Conservation (phyloP, 208 protist genomes). For the Leishmania aethiopica region DNA sequence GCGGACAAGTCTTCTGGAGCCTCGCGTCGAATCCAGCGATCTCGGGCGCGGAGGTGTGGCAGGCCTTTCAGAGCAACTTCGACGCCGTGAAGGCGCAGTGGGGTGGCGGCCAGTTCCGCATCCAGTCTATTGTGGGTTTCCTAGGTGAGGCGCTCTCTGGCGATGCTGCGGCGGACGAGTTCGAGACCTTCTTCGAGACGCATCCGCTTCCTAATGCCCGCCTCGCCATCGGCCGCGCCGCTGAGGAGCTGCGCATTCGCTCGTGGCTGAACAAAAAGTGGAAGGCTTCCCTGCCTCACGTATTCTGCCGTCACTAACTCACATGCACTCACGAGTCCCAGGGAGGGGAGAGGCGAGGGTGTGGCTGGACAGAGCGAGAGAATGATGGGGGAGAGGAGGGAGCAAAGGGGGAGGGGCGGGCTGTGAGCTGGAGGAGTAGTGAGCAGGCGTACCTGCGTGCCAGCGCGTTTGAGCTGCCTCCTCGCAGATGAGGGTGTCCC, state of each 20-base stretch:
- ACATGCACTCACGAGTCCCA: not conserved
- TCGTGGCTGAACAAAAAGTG: conserved; percentile 67
- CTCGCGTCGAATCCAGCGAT: conserved; percentile 55
- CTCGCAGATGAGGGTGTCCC: too few relatives aligned
- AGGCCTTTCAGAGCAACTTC: conserved; percentile 77
- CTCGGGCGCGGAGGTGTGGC: conserved; percentile 54
- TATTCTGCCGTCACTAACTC: conserved; percentile 17
- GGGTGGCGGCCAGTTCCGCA: conserved; percentile 89
- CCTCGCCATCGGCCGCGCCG: conserved; percentile 69
- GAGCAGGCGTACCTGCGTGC: not conserved
- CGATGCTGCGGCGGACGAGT: conserved; percentile 55
- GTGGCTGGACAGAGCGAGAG: not conserved
- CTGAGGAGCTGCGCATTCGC: conserved; percentile 66
- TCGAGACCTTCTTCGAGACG: conserved; percentile 68
- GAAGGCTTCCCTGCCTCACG: conserved; percentile 29
- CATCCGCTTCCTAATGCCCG: conserved; percentile 78
- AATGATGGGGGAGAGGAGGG: not conserved
- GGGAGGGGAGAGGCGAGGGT: not conserved
- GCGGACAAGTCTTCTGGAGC: conserved; percentile 58
- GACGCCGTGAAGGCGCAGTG: conserved; percentile 77
- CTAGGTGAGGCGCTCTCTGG: conserved; percentile 64
- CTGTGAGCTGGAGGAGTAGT: not conserved
- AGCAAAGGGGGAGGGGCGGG: not conserved
- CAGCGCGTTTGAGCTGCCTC: not conserved
- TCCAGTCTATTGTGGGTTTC: conserved; percentile 76